Evolutionary conservation across 345 rosid genomes (phyloP), one percentile per base, ranked within the genome.

Genomic region (Cardamine resedifolia): DNA sequence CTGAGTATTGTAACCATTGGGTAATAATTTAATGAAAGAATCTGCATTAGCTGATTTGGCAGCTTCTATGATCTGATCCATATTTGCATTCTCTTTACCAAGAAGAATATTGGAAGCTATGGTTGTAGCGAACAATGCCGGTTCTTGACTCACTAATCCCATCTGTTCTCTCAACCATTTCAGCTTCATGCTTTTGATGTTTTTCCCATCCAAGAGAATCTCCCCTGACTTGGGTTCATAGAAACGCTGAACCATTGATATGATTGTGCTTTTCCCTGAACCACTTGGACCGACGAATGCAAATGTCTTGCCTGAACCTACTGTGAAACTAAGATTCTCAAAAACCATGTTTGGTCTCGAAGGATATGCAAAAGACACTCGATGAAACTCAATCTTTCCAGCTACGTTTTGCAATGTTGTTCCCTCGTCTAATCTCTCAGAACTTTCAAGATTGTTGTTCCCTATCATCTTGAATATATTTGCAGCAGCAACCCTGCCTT

Each of bases 91-190:
- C 68, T 78, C 85, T 71, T 85, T 88, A 19, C 98, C 91, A 2
- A 90, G 83, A 63, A 82, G 81, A 59, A 92, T 87, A 64, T 92
- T 92, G 7, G 75, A 78, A 28, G 82, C 84, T 69, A 90, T 87
- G 1, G 87, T 85, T n/a, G 90, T 85, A 64, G 87, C 95, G 63
- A 92, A 92, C 57, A 92, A 73, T 2, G 91, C 91, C 0, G 98
- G 96, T 78, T 92, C 98, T 77, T 92, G 98, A 80, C 87, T 84
- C 30, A 92, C 98, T 82, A 92, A 73, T 52, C 98, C 96, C 86
- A 92, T 86, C 57, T 90, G 96, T 66, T 83, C 82, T 68, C 98
- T 87, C 72, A 90, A 72, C 98, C 98, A 92, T 68, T 81, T 88
- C 61, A 88, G 58, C 52, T 80, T 76, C 11, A 92, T 77, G 44